These are phyloP conservation scores for Phytophthora ramorum DNA, from an alignment of 352 stramenopile species.

Conservation along the genomic window DNA sequence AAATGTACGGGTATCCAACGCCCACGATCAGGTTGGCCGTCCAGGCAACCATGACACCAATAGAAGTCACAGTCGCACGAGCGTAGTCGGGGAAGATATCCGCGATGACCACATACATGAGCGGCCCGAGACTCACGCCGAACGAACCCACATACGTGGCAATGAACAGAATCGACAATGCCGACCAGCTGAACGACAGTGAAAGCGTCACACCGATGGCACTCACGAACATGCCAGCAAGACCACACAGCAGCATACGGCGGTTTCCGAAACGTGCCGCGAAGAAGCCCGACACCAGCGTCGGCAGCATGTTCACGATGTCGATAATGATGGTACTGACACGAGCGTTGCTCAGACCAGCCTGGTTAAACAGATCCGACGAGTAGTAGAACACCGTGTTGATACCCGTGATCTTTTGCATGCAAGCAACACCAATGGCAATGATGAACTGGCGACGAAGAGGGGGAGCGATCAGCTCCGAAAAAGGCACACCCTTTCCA, in stretches of 20 bases:
- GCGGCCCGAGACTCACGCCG: conserved; percentile 39
- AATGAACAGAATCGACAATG: conserved; percentile 49
- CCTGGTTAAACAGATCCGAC: conserved; percentile 45
- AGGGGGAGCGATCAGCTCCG: conserved; percentile 33
- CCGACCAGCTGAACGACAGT: conserved; percentile 34
- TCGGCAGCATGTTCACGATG: conserved; percentile 47
- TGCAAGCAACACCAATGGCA: conserved; percentile 38
- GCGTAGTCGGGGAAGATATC: conserved; percentile 53
- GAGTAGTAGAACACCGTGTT: conserved; percentile 70
- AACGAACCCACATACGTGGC: conserved; percentile 41
- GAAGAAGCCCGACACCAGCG: conserved; percentile 41
- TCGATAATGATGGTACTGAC: conserved; percentile 46
- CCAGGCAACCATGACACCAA: conserved; percentile 45
- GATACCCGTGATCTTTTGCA: conserved; percentile 63
- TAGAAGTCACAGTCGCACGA: conserved; percentile 42
- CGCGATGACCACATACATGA: conserved; percentile 56
- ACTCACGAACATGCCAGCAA: conserved; percentile 47
- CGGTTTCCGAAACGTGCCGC: conserved; percentile 42
- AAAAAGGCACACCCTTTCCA: conserved; percentile 38
- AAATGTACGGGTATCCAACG: conserved; percentile 59
- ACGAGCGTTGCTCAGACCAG: conserved; percentile 42
- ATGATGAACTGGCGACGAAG: conserved; percentile 49
- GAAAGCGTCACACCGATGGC: conserved; percentile 45
- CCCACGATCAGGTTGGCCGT: conserved; percentile 50
- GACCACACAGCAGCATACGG: conserved; percentile 39